Evolutionary conservation across 768 basidiomycete species (phyloP), one percentile per base, ranked within the genome.

Genomic region (Tremella mesenterica): DNA sequence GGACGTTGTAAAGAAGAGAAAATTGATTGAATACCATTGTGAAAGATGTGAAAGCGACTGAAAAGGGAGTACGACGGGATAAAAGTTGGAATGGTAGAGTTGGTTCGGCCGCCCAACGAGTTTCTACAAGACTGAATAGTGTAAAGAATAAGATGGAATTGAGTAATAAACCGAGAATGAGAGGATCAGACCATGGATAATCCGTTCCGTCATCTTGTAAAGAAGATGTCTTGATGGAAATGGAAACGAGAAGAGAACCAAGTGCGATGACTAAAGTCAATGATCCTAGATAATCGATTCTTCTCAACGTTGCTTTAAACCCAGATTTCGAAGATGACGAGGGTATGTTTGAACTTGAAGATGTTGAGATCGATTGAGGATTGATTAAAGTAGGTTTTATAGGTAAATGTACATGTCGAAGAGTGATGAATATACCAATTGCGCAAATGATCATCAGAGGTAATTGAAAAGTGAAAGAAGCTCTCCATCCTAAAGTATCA

Each of bases 81-180:
- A 92, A 79, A 52, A 92, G 75, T 48, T 81, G 80, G 58, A 95
- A 74, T 44, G 93, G 93, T 83, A 99, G 85, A 48, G 96, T 85
- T 14, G 95, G 95, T 70, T 85, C 86, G 3, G 80, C 78, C 2
- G 87, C 82, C 77, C 81, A 83, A 59, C 79, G 77, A 52, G 82
- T 82, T 74, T 99, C 93, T 23, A 88, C 86, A 43, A 81, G 68
- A 27, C 92, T 68, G 71, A 99, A 97, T 2, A 77, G 63, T 5
- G 76, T 59, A 9, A 77, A 76, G 48, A 77, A 83, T 20, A 84
- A 56, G 44, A 72, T 72, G 60, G 87, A 85, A 36, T 75, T 67
- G 50, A 77, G 53, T 41, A 95, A 74, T 39, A 90, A 77, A 13
- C 81, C 82, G 64, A 69, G 74, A 50, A 97, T 82, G 27, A 82